Evolutionary conservation across 345 rosid species (phyloP), one percentile per base, ranked within the genome.

Genomic region (Hypericum perforatum): DNA sequence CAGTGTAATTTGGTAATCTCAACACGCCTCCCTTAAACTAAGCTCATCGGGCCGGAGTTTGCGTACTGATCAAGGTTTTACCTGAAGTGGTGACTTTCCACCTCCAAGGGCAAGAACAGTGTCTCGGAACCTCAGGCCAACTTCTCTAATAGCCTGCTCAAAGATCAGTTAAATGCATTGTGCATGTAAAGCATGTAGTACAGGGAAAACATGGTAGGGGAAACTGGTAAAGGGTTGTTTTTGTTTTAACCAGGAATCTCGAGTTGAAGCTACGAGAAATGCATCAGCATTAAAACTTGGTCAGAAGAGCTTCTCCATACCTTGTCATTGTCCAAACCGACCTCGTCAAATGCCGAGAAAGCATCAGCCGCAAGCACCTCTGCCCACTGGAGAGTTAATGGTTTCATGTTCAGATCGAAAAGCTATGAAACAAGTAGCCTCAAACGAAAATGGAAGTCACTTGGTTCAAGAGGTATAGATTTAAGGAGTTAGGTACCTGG

Each of bases 321-420:
- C 96, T 84, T 72, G 49, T 55, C 62, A 69, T 86, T 72, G 47
- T 85, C 75, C 56, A 87, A 69, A 61, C 96, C 96, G 65, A 81
- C 88, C 41, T 89, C 97, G 78, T 89, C 97, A 63, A 86, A 86
- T 44, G 97, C 94, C 11, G 97, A 89, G 77, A 90, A 86, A 60
- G 97, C 97, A 82, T 90, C 95, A 16, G 97, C 97, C 45, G 97
- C 86, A 57, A 86, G 64, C 39, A 90, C 95, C 74, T 86, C 95
- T 6, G 97, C 94, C 97, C 97, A 86, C 97, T 90, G 83, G 83
- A 80, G 59, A 22, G 32, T 22, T 53, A 32, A 55, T 10, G 16
- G 49, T 13, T 44, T 56, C 14, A 8, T 32, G 38, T 50, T 71
- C 60, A 68, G 72, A 63, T 53, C 50, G 52, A 58, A 61, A 8